Percentiles rank a stretch among this genome's conserved stretches.
phyloP scores from a whole-genome alignment of 768 basidiomycete genomes.

The Leccinum fibrillosum region DNA sequence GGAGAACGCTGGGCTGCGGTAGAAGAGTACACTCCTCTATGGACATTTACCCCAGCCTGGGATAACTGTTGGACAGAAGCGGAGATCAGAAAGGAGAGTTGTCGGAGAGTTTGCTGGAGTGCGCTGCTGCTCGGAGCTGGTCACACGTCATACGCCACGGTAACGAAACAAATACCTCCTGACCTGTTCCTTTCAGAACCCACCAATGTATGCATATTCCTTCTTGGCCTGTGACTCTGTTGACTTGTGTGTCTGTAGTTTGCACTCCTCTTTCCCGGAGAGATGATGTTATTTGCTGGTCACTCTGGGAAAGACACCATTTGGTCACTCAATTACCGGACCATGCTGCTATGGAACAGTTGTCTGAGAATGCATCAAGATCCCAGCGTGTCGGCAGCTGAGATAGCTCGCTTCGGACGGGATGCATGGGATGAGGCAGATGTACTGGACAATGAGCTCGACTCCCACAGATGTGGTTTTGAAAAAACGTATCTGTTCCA shows the following conservation, averaged over 20 bases:
- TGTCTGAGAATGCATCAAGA: constrained; percentile 60
- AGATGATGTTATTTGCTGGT: constrained; percentile 39
- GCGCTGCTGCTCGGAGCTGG: constrained; percentile 61
- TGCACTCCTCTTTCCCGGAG: constrained; percentile 74
- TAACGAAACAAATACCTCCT: constrained; percentile 36
- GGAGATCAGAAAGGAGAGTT: constrained; percentile 69
- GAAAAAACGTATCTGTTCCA: constrained; percentile 68
- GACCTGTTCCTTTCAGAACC: constrained; percentile 62
- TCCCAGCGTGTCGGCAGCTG: constrained; percentile 39
- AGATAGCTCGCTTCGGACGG: constrained; percentile 61
- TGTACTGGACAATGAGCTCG: constrained; percentile 57
- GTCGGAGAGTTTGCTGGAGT: constrained; percentile 73
- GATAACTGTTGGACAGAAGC: constrained; percentile 51
- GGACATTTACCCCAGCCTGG: constrained; percentile 68
- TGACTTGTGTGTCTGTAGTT: constrained; percentile 41
- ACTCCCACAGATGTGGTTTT: constrained; percentile 61
- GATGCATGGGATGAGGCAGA: constrained; percentile 72
- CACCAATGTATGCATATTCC: constrained; percentile 49
- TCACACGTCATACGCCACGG: constrained; percentile 57
- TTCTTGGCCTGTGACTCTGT: background rate
- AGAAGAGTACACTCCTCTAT: constrained; percentile 54
- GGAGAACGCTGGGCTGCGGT: constrained; percentile 48
- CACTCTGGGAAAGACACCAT: constrained; percentile 59
- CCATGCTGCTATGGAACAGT: constrained; percentile 69
- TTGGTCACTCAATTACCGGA: constrained; percentile 72